Evolutionary conservation across 2,329 filamentous ascomycete species (phyloP).

Genomic region (Phyllosticta capitalensis): DNA sequence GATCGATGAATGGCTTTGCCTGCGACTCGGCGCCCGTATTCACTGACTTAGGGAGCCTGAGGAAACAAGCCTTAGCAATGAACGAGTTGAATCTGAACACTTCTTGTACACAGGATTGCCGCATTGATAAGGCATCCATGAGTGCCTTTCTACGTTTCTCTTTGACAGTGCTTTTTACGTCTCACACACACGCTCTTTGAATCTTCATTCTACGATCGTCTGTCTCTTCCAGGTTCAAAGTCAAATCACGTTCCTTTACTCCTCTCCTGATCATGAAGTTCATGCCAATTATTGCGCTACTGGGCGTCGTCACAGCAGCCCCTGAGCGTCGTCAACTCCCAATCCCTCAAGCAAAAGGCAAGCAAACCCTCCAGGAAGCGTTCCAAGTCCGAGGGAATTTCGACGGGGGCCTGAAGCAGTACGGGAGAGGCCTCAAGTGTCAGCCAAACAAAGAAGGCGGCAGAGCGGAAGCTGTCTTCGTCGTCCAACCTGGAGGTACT

Average conservation of each 20-base stretch:
- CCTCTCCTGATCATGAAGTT: not conserved
- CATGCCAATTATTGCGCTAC: not conserved
- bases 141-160: not conserved
- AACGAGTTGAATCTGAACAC: not conserved
- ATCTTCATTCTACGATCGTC: not conserved
- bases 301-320: not conserved
- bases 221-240: not conserved
- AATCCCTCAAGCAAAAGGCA: not conserved
- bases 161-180: not conserved
- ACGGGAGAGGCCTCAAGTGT: not conserved
- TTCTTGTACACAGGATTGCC: not conserved
- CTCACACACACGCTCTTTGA: not conserved
- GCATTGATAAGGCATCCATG: not conserved
- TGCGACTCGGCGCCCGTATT: not conserved
- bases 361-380: not conserved
- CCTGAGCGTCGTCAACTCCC: not conserved
- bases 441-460: not conserved
- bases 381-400: not conserved
- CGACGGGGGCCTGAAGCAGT: not conserved
- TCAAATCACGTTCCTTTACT: not conserved
- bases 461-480: slow-evolving; percentile 4
- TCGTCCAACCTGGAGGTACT: slow-evolving; percentile 23
- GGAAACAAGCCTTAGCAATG: not conserved
- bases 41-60: not conserved
- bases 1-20: not conserved